phyloP scores from a whole-genome alignment of 2,329 filamentous ascomycete species.

The Leptographium radiaticola region DNA sequence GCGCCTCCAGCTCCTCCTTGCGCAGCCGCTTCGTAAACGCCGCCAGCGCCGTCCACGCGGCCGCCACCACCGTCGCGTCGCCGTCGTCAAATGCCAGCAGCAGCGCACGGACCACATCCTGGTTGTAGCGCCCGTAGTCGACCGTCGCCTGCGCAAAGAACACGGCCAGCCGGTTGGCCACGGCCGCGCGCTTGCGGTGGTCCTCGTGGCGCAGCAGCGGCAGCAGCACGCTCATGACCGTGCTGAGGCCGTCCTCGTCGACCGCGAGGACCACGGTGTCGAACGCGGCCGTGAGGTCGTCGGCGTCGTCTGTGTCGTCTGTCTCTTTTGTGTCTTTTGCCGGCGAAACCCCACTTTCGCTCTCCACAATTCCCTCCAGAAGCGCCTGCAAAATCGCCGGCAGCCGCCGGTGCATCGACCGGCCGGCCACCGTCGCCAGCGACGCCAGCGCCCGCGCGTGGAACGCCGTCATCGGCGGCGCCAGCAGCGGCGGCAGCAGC shows the following conservation, averaged over 20 bases:
- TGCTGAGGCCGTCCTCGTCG: constrained; percentile 93
- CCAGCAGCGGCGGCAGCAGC: constrained; percentile 83
- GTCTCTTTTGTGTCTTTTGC: constrained; percentile 26
- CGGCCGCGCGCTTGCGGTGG: constrained; percentile 66
- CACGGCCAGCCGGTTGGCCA: constrained; percentile 65
- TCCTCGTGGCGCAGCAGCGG: constrained; percentile 85
- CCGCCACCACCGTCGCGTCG: constrained; percentile 73
- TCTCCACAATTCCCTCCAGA: constrained; percentile 76
- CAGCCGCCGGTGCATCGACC: constrained; percentile 80
- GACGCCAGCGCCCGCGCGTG: constrained; percentile 91
- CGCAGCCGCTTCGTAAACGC: constrained; percentile 79
- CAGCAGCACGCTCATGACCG: constrained; percentile 86
- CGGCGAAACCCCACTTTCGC: too few species aligned
- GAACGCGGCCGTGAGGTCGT: constrained; percentile 68
- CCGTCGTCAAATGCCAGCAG: constrained; percentile 86
- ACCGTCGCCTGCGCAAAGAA: constrained; percentile 74
- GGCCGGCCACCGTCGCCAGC: constrained; percentile 77
- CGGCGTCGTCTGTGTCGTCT: constrained; percentile 58
- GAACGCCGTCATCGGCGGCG: constrained; percentile 82
- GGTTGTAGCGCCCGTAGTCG: constrained; percentile 92
- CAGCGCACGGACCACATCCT: constrained; percentile 81
- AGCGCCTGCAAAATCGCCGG: constrained; percentile 85
- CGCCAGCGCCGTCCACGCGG: constrained; percentile 74
- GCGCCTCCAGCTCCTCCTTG: constrained; percentile 96
- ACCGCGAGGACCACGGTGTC: constrained; percentile 85